phyloP scores from a whole-genome alignment of 2,329 filamentous ascomycete species.

The Cladophialophora carrionii region DNA sequence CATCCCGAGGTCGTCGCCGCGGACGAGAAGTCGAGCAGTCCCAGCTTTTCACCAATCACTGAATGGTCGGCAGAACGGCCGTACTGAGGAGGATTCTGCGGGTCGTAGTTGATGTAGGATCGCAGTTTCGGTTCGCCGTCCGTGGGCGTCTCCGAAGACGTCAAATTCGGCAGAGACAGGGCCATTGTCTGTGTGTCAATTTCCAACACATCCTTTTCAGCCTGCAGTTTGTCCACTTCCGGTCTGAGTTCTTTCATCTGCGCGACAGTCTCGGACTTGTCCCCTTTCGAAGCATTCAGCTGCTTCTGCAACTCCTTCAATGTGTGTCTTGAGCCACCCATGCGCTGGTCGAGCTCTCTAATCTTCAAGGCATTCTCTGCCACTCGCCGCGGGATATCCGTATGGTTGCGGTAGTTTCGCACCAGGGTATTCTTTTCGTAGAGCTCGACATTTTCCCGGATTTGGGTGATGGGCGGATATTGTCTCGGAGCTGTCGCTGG shows the following conservation, averaged over 20 bases:
- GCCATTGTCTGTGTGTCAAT: slow-evolving; percentile 59
- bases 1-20: slow-evolving; percentile 84
- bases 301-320: slow-evolving; percentile 51
- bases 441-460: slow-evolving; percentile 79
- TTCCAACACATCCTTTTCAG: slow-evolving; percentile 38
- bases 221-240: slow-evolving; percentile 41
- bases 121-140: slow-evolving; percentile 56
- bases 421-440: slow-evolving; percentile 82
- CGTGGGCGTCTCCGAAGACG: slow-evolving; percentile 72
- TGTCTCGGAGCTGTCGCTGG: slow-evolving; percentile 78
- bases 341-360: slow-evolving; percentile 46
- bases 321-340: slow-evolving; percentile 48
- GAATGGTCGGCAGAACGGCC: slow-evolving; percentile 68
- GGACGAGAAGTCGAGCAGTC: slow-evolving; percentile 84
- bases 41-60: slow-evolving; percentile 81
- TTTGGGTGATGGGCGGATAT: slow-evolving; percentile 81
- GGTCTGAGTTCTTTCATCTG: slow-evolving; percentile 30
- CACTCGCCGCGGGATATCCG: slow-evolving; percentile 58
- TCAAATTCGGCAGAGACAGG: slow-evolving; percentile 82
- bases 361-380: slow-evolving; percentile 45
- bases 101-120: slow-evolving; percentile 77
- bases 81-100: slow-evolving; percentile 45
- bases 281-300: slow-evolving; percentile 44
- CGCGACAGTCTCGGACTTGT: slow-evolving; percentile 31
- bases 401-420: slow-evolving; percentile 72